Percentiles rank a stretch among this genome's conserved stretches.
Evolutionary conservation across 345 rosid species (phyloP).

Genomic region (Bruguiera parviflora): DNA sequence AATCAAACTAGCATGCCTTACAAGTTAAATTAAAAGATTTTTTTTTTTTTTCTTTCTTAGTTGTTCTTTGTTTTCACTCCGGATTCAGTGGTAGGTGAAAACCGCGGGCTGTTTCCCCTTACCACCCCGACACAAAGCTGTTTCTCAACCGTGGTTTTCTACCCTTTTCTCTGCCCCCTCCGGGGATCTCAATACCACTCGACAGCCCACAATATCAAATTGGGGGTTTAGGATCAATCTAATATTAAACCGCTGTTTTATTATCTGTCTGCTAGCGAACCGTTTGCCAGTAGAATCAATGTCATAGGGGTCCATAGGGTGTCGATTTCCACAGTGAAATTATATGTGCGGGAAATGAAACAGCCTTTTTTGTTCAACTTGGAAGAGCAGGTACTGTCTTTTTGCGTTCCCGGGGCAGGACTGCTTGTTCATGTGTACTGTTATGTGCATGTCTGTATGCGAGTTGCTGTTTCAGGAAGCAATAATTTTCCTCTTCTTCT

Average conservation of each 20-base stretch:
- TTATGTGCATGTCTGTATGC: not conserved
- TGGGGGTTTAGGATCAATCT: conserved; percentile 24
- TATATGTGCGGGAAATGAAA: not conserved
- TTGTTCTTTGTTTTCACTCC: not conserved
- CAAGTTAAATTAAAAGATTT: too few relatives aligned
- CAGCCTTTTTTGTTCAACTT: not conserved
- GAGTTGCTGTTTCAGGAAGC: not conserved
- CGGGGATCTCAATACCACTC: conserved; percentile 12
- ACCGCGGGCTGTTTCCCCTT: conserved; percentile 49
- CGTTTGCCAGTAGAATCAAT: conserved; percentile 24
- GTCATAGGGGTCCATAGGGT: conserved; percentile 21
- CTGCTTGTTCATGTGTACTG: not conserved
- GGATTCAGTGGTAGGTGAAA: conserved; percentile 36
- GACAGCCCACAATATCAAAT: conserved; percentile 44
- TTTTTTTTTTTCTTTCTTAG: too few relatives aligned
- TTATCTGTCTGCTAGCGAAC: conserved; percentile 26
- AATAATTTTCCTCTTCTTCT: not conserved
- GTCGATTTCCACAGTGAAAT: conserved; percentile 5
- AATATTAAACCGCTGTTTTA: conserved; percentile 13
- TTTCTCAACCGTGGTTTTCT: conserved; percentile 24
- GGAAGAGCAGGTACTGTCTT: not conserved
- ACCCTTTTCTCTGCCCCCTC: not conserved
- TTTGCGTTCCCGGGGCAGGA: not conserved
- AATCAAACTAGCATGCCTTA: too few relatives aligned
- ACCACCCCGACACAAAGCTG: conserved; percentile 49